Conservation (phyloP, 331 rosid species). For the Malus hybrid region DNA sequence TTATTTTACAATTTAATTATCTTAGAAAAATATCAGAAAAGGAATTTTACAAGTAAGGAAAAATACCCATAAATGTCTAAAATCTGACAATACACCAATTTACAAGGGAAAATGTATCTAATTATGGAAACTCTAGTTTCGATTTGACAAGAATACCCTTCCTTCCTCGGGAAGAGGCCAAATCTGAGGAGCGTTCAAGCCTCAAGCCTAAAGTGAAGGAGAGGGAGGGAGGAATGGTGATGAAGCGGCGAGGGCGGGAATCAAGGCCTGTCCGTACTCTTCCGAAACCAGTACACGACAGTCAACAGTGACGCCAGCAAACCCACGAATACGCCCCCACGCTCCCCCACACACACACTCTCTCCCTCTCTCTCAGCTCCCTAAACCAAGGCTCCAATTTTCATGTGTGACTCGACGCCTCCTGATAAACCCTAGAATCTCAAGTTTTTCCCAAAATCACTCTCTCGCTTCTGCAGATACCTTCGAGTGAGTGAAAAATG, state of each 20-base stretch:
- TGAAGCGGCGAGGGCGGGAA: constrained; percentile 12
- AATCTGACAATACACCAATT: no score
- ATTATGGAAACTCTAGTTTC: neutral
- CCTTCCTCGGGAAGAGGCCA: neutral
- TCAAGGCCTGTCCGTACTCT: neutral
- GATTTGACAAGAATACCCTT: neutral
- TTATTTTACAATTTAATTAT: neutral
- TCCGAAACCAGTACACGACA: neutral
- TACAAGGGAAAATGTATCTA: neutral
- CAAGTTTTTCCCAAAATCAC: neutral
- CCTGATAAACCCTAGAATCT: constrained; percentile 10
- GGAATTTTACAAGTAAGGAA: no score
- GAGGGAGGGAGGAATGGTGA: neutral
- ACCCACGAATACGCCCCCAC: neutral
- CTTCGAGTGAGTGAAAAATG: neutral
- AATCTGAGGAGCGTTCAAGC: neutral
- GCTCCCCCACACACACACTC: neutral
- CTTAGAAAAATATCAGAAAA: no score
- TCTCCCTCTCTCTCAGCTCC: neutral
- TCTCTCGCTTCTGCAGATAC: neutral
- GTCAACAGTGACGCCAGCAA: neutral
- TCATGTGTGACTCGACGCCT: neutral
- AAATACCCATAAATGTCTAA: no score
- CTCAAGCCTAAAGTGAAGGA: neutral
- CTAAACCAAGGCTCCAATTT: neutral